Conservation (phyloP, 2,329 filamentous ascomycete species). For the Neopestalotiopsis sp. region DNA sequence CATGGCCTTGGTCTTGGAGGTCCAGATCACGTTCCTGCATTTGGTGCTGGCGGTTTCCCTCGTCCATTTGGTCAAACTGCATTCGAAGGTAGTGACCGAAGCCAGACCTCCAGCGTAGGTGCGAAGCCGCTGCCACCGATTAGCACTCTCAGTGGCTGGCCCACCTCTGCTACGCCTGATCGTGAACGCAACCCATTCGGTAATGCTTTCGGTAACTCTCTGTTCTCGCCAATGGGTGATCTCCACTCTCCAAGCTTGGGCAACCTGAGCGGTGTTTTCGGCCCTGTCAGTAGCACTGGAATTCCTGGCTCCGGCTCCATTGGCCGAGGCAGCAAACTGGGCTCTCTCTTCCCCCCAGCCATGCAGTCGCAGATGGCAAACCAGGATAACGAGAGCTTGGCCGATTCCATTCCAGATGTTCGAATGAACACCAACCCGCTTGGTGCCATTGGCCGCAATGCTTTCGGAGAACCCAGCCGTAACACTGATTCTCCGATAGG, state of each 20-base stretch:
- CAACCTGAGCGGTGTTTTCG: slow-evolving; percentile 73
- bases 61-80: slow-evolving; percentile 52
- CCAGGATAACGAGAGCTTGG: slow-evolving; percentile 66
- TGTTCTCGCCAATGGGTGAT: slow-evolving; percentile 79
- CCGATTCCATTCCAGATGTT: slow-evolving; percentile 63
- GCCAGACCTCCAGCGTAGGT: slow-evolving; percentile 88
- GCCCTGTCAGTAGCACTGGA: slow-evolving; percentile 59
- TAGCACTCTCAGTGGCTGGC: slow-evolving; percentile 66
- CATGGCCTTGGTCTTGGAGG: slow-evolving; percentile 50
- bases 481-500: slow-evolving; percentile 67
- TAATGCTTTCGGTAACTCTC: slow-evolving; percentile 75
- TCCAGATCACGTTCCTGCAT: slow-evolving; percentile 50
- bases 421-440: slow-evolving; percentile 59
- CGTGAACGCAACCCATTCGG: slow-evolving; percentile 60
- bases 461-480: slow-evolving; percentile 57
- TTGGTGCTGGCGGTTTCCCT: slow-evolving; percentile 45
- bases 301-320: slow-evolving; percentile 67
- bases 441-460: slow-evolving; percentile 69
- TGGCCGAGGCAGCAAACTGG: slow-evolving; percentile 80
- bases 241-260: slow-evolving; percentile 76
- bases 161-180: slow-evolving; percentile 71
- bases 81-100: slow-evolving; percentile 80
- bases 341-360: slow-evolving; percentile 82
- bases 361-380: slow-evolving; percentile 92
- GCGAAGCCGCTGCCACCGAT: slow-evolving; percentile 73